Evolutionary conservation across 345 rosid genomes (phyloP).

Genomic region (Hirschfeldia incana): DNA sequence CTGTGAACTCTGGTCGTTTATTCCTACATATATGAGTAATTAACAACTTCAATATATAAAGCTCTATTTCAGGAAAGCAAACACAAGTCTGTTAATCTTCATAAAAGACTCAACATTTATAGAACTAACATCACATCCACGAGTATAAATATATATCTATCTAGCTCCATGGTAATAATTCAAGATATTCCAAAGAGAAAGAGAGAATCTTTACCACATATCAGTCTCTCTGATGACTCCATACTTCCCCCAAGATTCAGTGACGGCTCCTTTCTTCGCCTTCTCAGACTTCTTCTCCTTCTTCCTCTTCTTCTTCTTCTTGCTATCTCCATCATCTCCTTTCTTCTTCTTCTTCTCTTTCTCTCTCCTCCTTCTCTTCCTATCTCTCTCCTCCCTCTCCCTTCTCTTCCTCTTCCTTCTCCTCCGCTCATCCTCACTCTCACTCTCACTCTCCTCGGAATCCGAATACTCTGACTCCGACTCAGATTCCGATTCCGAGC

Average conservation of each 20-base stretch:
- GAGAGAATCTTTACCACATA: constrained; percentile 64
- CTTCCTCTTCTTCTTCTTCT: constrained; percentile 44
- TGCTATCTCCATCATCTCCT: constrained; percentile 29
- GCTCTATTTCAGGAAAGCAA: neutral
- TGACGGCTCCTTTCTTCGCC: constrained; percentile 81
- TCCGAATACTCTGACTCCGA: constrained; percentile 53
- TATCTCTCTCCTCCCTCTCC: constrained; percentile 33
- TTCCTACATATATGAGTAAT: constrained; percentile 53
- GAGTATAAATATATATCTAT: neutral
- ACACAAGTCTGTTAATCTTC: neutral
- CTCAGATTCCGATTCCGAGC: constrained; percentile 43
- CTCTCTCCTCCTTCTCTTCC: constrained; percentile 27
- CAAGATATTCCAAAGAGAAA: neutral
- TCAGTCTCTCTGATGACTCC: constrained; percentile 93
- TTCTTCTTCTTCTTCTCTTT: constrained; percentile 37
- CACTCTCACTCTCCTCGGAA: constrained; percentile 46
- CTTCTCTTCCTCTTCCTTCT: constrained; percentile 48
- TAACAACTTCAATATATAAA: constrained; percentile 2
- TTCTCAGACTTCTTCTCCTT: constrained; percentile 53
- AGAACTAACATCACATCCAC: constrained; percentile 1
- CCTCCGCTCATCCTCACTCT: constrained; percentile 41
- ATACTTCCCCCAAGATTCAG: constrained; percentile 92
- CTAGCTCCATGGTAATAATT: neutral
- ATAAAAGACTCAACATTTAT: neutral
- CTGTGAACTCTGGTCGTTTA: constrained; percentile 97